Base-by-base conservation (phyloP, 169 alveolate species). In the Plasmodium fragile region DNA sequence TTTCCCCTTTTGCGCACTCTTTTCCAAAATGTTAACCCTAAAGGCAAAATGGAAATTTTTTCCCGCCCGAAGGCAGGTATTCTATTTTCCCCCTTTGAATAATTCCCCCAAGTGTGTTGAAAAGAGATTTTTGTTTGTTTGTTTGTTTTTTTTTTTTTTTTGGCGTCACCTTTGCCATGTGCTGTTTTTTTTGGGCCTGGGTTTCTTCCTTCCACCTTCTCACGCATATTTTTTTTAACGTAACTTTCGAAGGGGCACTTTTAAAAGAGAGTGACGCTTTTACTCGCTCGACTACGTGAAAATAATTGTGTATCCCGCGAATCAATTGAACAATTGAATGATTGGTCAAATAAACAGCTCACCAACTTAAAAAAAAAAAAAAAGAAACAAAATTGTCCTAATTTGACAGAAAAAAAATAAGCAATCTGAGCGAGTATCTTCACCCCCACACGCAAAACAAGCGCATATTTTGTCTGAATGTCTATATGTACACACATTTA, bases 401-500 rank as follows among this genome's bases (percentile, higher is more conserved):
- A 65, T 65, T 65, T 65, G 36, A 25, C 59, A 11, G 3, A 28
- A 59, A 55, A 55, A 55, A 55, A 7, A 39, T 18, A 59, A 65
- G 39, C 36, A 28, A 28, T 5, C 75, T 22, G 75, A 65, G n/a
- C 1, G 75, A 65, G 75, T 65, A 65, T 65, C 25, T 65, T 28
- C 75, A 65, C 75, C 36, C 75, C 36, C 36, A 11, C 75, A 0
- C 41, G 16, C n/a, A 65, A 36, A 16, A 18, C 32, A 65, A 65
- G 18, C 36, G 36, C 16, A 25, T 3, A 65, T 65, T 65, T 65
- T 65, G n/a, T 28, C 75, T 18, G 36, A 65, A 25, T 22, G 75
- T 65, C 75, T 65, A 65, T 65, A 65, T 65, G 39, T 65, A 65
- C 28, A 65, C 36, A 65, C 30, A 65, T 75, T 25, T 77, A 82